These are phyloP conservation scores for Eimeria tenella DNA, from an alignment of 169 alveolate genomes.

Conservation along the genomic window DNA sequence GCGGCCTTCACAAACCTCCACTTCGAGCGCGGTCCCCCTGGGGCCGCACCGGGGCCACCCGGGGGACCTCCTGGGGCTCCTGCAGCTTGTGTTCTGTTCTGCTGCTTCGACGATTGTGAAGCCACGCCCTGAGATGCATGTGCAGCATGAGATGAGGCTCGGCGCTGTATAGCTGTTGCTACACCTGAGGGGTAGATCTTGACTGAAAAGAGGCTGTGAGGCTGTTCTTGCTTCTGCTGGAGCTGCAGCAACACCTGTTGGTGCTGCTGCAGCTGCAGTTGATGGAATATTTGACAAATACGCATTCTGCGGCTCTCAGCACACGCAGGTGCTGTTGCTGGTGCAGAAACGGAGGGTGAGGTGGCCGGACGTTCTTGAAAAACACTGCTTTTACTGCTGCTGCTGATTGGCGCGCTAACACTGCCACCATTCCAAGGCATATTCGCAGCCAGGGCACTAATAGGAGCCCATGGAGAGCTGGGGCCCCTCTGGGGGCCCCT, in stretches of 20 bases:
- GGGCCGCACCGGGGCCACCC: too few species aligned
- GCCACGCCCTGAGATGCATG: not conserved
- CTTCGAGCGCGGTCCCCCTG: not conserved
- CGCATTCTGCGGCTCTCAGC: too few species aligned
- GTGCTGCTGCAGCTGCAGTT: too few species aligned
- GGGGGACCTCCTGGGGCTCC: slow-evolving; percentile 1
- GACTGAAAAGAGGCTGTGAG: not conserved
- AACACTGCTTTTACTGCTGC: not conserved
- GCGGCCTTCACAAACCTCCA: not conserved
- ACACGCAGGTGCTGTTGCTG: not conserved
- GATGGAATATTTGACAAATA: too few species aligned
- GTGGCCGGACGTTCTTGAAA: too few species aligned
- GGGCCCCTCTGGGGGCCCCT: slow-evolving; percentile 30
- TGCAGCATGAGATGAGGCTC: not conserved
- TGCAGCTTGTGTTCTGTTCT: not conserved
- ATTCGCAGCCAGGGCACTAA: not conserved
- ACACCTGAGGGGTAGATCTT: not conserved
- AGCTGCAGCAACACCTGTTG: too few species aligned
- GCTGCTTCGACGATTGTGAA: not conserved
- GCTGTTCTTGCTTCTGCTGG: not conserved
- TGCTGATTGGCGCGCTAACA: not conserved
- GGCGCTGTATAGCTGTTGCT: not conserved
- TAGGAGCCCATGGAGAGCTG: not conserved
- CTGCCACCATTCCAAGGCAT: not conserved
- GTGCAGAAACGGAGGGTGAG: not conserved